Base-by-base conservation (phyloP, 208 protist species). In the Balamuthia mandrillaris region DNA sequence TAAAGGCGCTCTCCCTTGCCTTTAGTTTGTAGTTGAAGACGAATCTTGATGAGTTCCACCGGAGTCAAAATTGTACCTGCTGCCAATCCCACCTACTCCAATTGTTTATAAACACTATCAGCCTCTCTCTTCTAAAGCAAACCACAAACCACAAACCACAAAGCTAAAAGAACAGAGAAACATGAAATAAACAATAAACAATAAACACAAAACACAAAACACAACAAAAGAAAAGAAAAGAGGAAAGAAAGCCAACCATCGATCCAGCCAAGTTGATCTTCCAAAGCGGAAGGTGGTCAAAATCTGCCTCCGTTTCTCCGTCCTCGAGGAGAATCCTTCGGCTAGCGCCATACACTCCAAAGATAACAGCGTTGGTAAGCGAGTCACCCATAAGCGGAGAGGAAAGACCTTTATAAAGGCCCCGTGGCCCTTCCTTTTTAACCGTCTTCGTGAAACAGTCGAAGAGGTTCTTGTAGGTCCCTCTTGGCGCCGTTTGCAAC, bases 41-140 rank as follows among this genome's bases (percentile, higher is more conserved):
- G 49, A 45, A 77, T 77, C 68, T 77, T 77, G 68, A 77, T 54
- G 21, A 77, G 68, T 45, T 77, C 68, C 42, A 77, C 68, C 9
- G 68, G 68, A n/a, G 68, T 58, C 10, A 35, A 45, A 14, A 77
- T 56, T 1, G 56, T 6, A 3, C 68, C 68, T 27, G 44, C 68
- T 7, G 56, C 29, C 24, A 77, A 24, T 1, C 68, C 68, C 4
- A 45, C 68, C 3, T 39, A 39, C 0, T 45, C 68, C n/a, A n/a
- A n/a, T n/a, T n/a, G n/a, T n/a, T n/a, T n/a, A n/a, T n/a, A n/a
- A n/a, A n/a, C n/a, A n/a, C n/a, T n/a, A n/a, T n/a, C n/a, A n/a
- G n/a, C n/a, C n/a, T n/a, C n/a, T n/a, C n/a, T n/a, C n/a, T n/a
- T n/a, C n/a, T n/a, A n/a, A n/a, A n/a, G n/a, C n/a, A n/a, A n/a